A percentile compares a stretch with the other conserved stretches of the same genome.
phyloP scores from a whole-genome alignment of 768 basidiomycete species.

The Suillus cothurnatus region DNA sequence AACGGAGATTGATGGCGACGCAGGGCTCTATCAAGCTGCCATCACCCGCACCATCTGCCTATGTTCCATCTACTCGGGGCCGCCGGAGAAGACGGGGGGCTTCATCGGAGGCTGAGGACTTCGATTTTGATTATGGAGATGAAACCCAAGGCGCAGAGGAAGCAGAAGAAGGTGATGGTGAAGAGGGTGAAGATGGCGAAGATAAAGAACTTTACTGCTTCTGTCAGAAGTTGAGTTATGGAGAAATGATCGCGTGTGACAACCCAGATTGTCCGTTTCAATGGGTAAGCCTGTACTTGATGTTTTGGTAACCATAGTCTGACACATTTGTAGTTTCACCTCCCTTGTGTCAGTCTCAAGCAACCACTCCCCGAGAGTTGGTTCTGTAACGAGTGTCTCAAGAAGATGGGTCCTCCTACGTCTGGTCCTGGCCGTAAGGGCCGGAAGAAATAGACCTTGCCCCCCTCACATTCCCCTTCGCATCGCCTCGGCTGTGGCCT shows the following conservation, averaged over 20 bases:
- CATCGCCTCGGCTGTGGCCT: background rate
- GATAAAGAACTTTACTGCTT: slow-evolving; percentile 64
- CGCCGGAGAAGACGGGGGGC: slow-evolving; percentile 38
- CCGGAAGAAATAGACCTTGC: slow-evolving; percentile 40
- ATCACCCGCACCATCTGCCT: slow-evolving; percentile 37
- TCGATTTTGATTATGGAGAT: slow-evolving; percentile 37
- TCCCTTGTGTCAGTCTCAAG: slow-evolving; percentile 59
- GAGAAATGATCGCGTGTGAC: slow-evolving; percentile 71
- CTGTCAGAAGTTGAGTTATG: slow-evolving; percentile 64
- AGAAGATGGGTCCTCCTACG: slow-evolving; percentile 36
- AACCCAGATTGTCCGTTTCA: slow-evolving; percentile 56
- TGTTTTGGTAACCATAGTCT: slow-evolving; percentile 15
- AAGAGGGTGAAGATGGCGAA: slow-evolving; percentile 53
- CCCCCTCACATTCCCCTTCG: background rate
- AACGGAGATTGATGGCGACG: slow-evolving; percentile 31
- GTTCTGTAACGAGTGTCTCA: slow-evolving; percentile 60
- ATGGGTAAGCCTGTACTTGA: slow-evolving; percentile 49
- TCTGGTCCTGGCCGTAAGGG: slow-evolving; percentile 39
- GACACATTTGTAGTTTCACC: slow-evolving; percentile 52
- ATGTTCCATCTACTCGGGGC: slow-evolving; percentile 32
- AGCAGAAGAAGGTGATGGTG: slow-evolving; percentile 40
- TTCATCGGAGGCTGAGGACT: slow-evolving; percentile 37
- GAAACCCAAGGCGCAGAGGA: slow-evolving; percentile 32
- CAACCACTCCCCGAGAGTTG: slow-evolving; percentile 58
- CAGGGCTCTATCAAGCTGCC: slow-evolving; percentile 37